These are phyloP conservation scores for Xerocomellus dryophilus DNA, from an alignment of 768 basidiomycete species.

Conservation along the genomic window DNA sequence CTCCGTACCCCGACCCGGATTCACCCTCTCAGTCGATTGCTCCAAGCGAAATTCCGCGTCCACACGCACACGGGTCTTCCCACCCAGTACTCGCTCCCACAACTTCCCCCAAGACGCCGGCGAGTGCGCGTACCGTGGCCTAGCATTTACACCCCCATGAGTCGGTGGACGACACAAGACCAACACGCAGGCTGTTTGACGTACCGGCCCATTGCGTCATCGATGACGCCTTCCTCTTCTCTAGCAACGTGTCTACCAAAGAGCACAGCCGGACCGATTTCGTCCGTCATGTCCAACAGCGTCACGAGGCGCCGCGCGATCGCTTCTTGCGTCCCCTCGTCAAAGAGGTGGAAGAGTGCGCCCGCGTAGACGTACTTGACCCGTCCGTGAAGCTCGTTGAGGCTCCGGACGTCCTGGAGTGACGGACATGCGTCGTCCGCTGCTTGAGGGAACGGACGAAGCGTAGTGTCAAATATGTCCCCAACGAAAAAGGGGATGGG, in stretches of 20 bases:
- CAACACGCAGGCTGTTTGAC: neutral
- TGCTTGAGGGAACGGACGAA: neutral
- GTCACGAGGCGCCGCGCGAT: neutral
- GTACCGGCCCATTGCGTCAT: neutral
- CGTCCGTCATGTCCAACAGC: neutral
- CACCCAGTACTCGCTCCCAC: neutral
- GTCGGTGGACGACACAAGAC: neutral
- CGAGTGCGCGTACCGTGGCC: conserved; percentile 7
- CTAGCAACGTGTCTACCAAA: neutral
- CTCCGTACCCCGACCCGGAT: neutral
- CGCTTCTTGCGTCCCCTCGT: neutral
- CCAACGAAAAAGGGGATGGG: neutral
- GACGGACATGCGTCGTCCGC: neutral
- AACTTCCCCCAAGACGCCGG: conserved; percentile 1
- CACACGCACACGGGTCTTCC: neutral
- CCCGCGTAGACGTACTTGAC: neutral
- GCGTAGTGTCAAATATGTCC: neutral
- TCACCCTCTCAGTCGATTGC: neutral
- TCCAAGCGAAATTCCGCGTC: neutral
- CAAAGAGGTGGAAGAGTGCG: neutral
- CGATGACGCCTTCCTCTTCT: neutral
- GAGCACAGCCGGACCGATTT: neutral
- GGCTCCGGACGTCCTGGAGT: neutral
- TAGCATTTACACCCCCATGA: neutral
- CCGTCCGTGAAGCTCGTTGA: neutral